Evolutionary conservation across 495 filamentous ascomycete genomes (phyloP), one percentile per base, ranked within the genome.

Genomic region (Paragyromitra xinjiangensis): DNA sequence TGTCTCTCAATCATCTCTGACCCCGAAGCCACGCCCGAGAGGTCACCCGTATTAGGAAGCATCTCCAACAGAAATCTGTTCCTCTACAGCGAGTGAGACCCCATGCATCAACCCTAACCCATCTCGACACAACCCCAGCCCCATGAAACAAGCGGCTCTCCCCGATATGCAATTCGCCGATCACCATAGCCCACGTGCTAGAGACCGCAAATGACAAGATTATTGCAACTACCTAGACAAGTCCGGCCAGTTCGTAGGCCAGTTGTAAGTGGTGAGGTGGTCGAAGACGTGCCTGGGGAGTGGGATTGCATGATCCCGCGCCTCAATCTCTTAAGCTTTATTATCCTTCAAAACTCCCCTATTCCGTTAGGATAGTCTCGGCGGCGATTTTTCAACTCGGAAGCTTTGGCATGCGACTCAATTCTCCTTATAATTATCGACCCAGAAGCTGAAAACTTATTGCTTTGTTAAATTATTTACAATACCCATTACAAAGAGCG

Each of bases 81-180:
- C 1, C 29, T 34, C 29, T n/a, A 7, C 19, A 56, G 7, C 53
- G 22, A 56, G 53, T 56, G 53, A 56, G 53, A 8, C 1, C 9
- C 11, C 19, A 22, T 24, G 53, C 11, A 2, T 56, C 22, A 29
- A 26, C 53, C 24, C 53, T 56, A 12, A 29, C 1, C 51, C 3
- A 22, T 19, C 7, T 55, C 44, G n/a, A 8, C 37, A 19, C 24
- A 64, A 24, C 37, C 7, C 59, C 42, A 40, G 29, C 24, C 26
- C 26, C 29, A 3, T 34, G 9, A 59, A 19, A 12, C 16, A 3
- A 12, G 29, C 19, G n/a, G 39, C 16, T 44, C 39, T 37, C 14
- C 39, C 16, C 61, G 7, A 64, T 64, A 44, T 64, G 61, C 61
- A 44, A 22, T 37, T 39, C 16, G 61, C n/a, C 9, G 61, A 61